Evolutionary conservation across 83 land plant genomes (phyloP), one percentile per base, ranked within the genome.

Genomic region (Diphasiastrum complanatum): DNA sequence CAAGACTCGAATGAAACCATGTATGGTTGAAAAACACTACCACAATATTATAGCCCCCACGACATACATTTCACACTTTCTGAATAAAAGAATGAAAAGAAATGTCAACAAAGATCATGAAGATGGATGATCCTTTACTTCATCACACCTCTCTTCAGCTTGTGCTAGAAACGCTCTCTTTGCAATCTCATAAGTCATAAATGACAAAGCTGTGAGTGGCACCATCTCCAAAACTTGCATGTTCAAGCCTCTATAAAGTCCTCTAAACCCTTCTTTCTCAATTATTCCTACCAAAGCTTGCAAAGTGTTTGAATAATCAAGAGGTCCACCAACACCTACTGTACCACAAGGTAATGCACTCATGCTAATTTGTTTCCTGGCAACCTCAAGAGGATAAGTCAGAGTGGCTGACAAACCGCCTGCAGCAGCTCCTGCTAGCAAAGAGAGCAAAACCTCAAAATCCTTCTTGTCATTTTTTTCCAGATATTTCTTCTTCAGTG

Each of bases 371-470:
- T 65, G 47, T 20, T 62, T 76, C 20, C 71, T 59, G 6, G 54
- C 70, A 18, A 65, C 69, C 45, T 76, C 77, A 16, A 76, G 51
- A 5, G 79, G 79, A 29, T 71, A 76, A 0, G 79, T 72, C 0
- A 76, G 32, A 5, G 76, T 64, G 32, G 70, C 51, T 18, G 77
- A 66, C n/a, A 76, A 58, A n/a, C 50, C 64, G 4, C 77, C 79
- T 0, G 79, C 79, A 8, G 61, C 66, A 19, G 71, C 77, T 26
- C 79, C 76, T n/a, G 65, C 59, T 6, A 32, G 25, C 8, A 76
- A 45, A 6, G 77, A 60, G 3, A 69, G 66, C 53, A 65, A 48
- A 6, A 14, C 47, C 37, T 60, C 69, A 3, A 70, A 47, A 8
- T 63, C 48, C 8, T 47, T 10, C 29, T 29, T 49, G 11, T 36